Conservation (phyloP, 129 eudicot genomes). For the Glebionis coronaria region DNA sequence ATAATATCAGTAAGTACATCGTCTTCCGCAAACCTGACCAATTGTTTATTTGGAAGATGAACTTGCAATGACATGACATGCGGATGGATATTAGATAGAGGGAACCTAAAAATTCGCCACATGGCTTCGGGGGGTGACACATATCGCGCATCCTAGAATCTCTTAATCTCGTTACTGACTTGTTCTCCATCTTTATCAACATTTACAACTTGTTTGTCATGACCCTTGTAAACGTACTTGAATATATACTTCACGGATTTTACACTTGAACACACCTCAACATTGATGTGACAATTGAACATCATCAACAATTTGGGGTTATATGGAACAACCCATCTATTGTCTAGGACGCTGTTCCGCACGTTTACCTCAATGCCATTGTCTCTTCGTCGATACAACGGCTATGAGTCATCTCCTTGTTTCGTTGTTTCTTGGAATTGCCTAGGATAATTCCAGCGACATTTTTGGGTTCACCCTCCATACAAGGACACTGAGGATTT, state of each 20-base stretch:
- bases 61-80: background rate
- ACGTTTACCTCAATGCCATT: background rate
- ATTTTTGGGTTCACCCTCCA: slow-evolving; percentile 6
- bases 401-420: slow-evolving; percentile 15
- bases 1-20: background rate
- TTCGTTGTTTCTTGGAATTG: background rate
- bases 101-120: background rate
- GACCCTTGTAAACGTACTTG: background rate
- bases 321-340: slow-evolving; percentile 33
- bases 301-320: slow-evolving; percentile 8
- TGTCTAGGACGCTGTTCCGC: background rate
- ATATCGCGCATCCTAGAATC: background rate
- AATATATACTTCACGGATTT: background rate
- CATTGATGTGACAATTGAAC: slow-evolving; percentile 31
- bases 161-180: background rate
- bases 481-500: background rate
- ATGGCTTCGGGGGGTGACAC: background rate
- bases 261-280: slow-evolving; percentile 20
- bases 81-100: background rate
- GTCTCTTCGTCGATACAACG: slow-evolving; percentile 20
- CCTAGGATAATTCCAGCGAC: background rate
- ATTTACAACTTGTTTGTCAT: background rate
- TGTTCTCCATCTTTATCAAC: background rate
- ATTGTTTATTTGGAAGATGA: background rate
- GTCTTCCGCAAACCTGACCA: background rate